These are phyloP conservation scores for Pseudocercospora fuligena DNA, from an alignment of 2,329 filamentous ascomycete species.

Conservation along the genomic window DNA sequence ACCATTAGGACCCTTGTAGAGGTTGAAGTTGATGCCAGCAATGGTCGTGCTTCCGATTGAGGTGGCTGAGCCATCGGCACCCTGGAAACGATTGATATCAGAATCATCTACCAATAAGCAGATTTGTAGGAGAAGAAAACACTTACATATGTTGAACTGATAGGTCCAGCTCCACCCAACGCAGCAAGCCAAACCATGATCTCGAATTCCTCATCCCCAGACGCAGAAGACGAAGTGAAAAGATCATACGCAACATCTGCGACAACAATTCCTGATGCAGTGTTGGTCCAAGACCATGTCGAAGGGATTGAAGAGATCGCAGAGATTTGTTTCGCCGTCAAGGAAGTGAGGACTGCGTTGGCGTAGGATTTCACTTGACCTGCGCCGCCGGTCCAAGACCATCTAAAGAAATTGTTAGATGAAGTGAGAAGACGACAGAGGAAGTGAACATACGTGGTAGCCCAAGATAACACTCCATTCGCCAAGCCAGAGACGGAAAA, in stretches of 20 bases:
- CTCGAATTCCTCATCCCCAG: slow-evolving; percentile 59
- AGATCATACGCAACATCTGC: slow-evolving; percentile 64
- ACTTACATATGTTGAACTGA: slow-evolving; percentile 53
- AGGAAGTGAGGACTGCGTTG: slow-evolving; percentile 46
- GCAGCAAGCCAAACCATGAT: slow-evolving; percentile 70
- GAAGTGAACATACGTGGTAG: slow-evolving; percentile 44
- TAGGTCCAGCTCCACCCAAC: slow-evolving; percentile 62
- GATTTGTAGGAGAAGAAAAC: not conserved
- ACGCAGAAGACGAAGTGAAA: slow-evolving; percentile 59
- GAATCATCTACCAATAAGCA: not conserved
- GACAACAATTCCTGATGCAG: slow-evolving; percentile 50
- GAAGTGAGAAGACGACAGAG: not conserved
- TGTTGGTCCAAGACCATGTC: slow-evolving; percentile 57
- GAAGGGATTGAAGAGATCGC: slow-evolving; percentile 46
- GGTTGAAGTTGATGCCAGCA: slow-evolving; percentile 59
- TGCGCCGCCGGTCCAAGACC: slow-evolving; percentile 38
- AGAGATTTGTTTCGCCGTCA: slow-evolving; percentile 39
- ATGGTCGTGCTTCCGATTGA: slow-evolving; percentile 60
- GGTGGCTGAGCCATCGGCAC: slow-evolving; percentile 31
- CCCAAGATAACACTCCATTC: slow-evolving; percentile 49
- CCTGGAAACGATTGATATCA: slow-evolving; percentile 34
- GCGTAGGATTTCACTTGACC: slow-evolving; percentile 51
- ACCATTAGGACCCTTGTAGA: slow-evolving; percentile 67
- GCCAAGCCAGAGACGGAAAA: slow-evolving; percentile 48
- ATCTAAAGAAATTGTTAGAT: slow-evolving; percentile 38